Conservation (phyloP, 1,284 basidiomycete genomes). For the Papiliotrema fonsecae region DNA sequence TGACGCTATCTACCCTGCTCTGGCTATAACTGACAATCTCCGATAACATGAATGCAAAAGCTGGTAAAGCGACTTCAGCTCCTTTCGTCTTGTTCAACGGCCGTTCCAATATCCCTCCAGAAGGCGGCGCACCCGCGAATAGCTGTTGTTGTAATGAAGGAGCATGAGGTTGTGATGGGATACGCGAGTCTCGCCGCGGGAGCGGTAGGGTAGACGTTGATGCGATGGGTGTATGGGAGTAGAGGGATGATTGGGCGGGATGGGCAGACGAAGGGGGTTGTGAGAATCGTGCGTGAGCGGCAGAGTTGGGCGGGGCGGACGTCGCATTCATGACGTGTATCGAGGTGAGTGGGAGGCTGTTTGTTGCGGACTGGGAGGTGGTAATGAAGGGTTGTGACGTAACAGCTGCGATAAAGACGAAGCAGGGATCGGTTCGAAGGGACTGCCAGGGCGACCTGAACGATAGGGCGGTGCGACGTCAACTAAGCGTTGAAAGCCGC, state of each 20-base stretch:
- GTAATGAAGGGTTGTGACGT: not conserved
- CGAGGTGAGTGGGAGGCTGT: not conserved
- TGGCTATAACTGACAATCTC: slow-evolving; percentile 93
- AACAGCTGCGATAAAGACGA: not conserved
- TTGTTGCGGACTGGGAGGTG: not conserved
- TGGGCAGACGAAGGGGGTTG: slow-evolving; percentile 6
- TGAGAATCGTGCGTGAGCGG: slow-evolving; percentile 6
- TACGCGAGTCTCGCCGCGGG: slow-evolving; percentile 5
- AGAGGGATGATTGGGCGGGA: not conserved
- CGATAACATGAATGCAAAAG: slow-evolving; percentile 84
- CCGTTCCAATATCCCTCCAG: slow-evolving; percentile 63
- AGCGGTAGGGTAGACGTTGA: slow-evolving; percentile 12
- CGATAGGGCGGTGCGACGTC: too few relatives aligned
- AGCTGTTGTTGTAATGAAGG: slow-evolving; percentile 27
- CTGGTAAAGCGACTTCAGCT: slow-evolving; percentile 71
- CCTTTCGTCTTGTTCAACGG: slow-evolving; percentile 75
- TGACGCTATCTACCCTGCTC: slow-evolving; percentile 86
- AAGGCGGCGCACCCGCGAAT: slow-evolving; percentile 7
- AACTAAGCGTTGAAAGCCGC: too few relatives aligned
- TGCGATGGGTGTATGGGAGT: slow-evolving; percentile 5
- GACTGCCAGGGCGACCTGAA: too few relatives aligned
- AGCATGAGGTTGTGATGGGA: slow-evolving; percentile 4
- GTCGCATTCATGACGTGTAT: too few relatives aligned
- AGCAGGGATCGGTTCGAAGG: too few relatives aligned
- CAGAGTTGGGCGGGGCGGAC: not conserved